Percentiles rank a stretch among this genome's conserved stretches.
Evolutionary conservation across 2,329 filamentous ascomycete species (phyloP).

Genomic region (Alternaria panax): DNA sequence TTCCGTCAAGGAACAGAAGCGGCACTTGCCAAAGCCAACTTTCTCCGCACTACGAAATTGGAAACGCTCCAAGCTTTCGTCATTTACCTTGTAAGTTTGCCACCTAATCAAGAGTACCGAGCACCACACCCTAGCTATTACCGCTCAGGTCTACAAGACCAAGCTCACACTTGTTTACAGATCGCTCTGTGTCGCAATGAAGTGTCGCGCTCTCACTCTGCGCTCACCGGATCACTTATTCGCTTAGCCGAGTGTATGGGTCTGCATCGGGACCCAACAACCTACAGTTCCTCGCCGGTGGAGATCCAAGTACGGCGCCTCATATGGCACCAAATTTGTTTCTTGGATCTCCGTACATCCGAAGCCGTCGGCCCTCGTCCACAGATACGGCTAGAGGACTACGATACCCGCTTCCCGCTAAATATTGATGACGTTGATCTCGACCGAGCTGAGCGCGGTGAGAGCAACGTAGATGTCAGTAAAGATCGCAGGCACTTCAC

Average conservation of each 20-base stretch:
- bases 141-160: background rate
- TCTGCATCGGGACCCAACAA: constrained; percentile 73
- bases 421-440: constrained; percentile 74
- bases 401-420: constrained; percentile 74
- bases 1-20: constrained; percentile 67
- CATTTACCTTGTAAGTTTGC: constrained; percentile 71
- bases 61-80: constrained; percentile 79
- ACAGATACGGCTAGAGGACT: constrained; percentile 75
- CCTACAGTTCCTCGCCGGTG: constrained; percentile 70
- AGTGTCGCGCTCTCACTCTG: constrained; percentile 76
- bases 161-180: constrained; percentile 47
- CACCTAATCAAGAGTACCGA: no score
- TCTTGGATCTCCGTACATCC: constrained; percentile 76
- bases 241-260: constrained; percentile 81
- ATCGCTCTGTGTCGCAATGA: constrained; percentile 76
- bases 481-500: constrained; percentile 67
- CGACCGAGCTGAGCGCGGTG: constrained; percentile 37
- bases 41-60: constrained; percentile 74
- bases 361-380: constrained; percentile 77
- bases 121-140: background rate
- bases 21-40: constrained; percentile 72
- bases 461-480: constrained; percentile 48
- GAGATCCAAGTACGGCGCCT: constrained; percentile 76
- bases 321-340: constrained; percentile 80
- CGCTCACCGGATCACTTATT: constrained; percentile 74